Evolutionary conservation across 148 eudicot species (phyloP).

Genomic region (Hydrangea macrophylla): DNA sequence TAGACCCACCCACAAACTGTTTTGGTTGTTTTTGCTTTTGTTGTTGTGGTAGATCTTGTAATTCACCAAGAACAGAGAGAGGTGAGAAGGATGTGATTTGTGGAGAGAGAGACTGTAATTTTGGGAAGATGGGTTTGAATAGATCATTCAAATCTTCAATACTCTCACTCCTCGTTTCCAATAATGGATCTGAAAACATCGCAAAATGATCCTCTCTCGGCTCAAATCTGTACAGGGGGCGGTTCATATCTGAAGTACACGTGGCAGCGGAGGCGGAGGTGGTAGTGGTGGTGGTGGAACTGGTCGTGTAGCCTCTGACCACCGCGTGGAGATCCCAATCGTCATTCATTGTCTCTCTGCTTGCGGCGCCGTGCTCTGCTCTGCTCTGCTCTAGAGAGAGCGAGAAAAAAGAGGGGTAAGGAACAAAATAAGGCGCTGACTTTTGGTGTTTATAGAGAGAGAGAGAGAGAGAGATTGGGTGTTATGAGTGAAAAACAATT

Average conservation of each 20-base stretch:
- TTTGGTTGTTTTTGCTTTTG: conserved; percentile 16
- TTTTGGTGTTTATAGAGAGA: conserved; percentile 42
- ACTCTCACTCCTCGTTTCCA: conserved; percentile 16
- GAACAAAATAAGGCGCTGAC: conserved; percentile 62
- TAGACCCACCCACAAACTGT: conserved; percentile 19
- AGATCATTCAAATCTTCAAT: conserved; percentile 38
- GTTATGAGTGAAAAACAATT: conserved; percentile 12
- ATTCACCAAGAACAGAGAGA: conserved; percentile 36
- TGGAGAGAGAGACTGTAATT: conserved; percentile 19
- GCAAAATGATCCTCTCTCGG: conserved; percentile 14
- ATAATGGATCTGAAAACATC: conserved; percentile 29
- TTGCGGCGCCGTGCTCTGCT: neutral
- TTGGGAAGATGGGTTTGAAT: conserved; percentile 37
- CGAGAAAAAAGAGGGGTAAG: conserved; percentile 14
- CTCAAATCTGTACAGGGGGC: conserved; percentile 1
- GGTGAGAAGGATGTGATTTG: conserved; percentile 30
- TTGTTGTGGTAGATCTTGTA: conserved; percentile 26
- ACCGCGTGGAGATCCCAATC: conserved; percentile 92
- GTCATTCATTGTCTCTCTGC: conserved; percentile 35
- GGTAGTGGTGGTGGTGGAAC: conserved; percentile 37
- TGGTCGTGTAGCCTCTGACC: conserved; percentile 59
- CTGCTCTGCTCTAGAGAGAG: conserved; percentile 8
- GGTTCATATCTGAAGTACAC: conserved; percentile 7
- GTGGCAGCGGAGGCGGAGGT: conserved; percentile 16
- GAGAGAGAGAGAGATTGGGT: conserved; percentile 22